Evolutionary conservation across 148 eudicot genomes (phyloP).

Genomic region (Chenopodium quinoa): DNA sequence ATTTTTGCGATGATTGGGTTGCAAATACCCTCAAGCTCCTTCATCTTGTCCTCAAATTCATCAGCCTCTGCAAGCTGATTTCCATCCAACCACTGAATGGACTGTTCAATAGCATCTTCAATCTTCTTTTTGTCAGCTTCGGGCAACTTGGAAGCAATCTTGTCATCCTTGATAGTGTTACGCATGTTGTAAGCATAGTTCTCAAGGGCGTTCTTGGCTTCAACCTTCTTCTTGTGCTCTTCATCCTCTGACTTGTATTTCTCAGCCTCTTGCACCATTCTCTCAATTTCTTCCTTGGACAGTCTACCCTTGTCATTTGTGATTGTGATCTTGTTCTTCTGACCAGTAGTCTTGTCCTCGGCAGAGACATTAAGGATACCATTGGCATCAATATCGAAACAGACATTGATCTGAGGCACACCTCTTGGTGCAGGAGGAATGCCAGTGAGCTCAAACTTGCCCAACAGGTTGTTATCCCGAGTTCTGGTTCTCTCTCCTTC

Average conservation of each 20-base stretch:
- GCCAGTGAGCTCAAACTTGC: constrained; percentile 50
- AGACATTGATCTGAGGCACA: constrained; percentile 53
- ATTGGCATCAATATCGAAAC: constrained; percentile 55
- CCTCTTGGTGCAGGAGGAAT: constrained; percentile 58
- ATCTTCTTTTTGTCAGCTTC: constrained; percentile 51
- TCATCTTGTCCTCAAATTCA: constrained; percentile 53
- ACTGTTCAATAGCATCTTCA: constrained; percentile 48
- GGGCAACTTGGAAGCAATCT: constrained; percentile 41
- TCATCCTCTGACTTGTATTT: constrained; percentile 53
- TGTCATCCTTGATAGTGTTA: constrained; percentile 59
- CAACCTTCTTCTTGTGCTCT: constrained; percentile 55
- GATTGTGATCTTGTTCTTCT: constrained; percentile 56
- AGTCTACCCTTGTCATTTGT: constrained; percentile 57
- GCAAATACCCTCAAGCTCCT: constrained; percentile 44
- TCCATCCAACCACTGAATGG: constrained; percentile 49
- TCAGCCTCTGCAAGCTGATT: constrained; percentile 56
- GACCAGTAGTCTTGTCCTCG: constrained; percentile 55
- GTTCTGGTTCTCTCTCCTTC: constrained; percentile 56
- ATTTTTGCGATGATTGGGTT: constrained; percentile 50
- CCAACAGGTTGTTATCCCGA: constrained; percentile 46
- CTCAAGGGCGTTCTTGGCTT: constrained; percentile 52
- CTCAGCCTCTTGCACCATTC: constrained; percentile 63
- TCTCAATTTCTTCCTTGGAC: constrained; percentile 56
- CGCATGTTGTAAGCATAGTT: constrained; percentile 57
- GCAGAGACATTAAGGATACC: constrained; percentile 56